Evolutionary conservation across 2,329 filamentous ascomycete genomes (phyloP).

Genomic region (Acrocalymma vagum): DNA sequence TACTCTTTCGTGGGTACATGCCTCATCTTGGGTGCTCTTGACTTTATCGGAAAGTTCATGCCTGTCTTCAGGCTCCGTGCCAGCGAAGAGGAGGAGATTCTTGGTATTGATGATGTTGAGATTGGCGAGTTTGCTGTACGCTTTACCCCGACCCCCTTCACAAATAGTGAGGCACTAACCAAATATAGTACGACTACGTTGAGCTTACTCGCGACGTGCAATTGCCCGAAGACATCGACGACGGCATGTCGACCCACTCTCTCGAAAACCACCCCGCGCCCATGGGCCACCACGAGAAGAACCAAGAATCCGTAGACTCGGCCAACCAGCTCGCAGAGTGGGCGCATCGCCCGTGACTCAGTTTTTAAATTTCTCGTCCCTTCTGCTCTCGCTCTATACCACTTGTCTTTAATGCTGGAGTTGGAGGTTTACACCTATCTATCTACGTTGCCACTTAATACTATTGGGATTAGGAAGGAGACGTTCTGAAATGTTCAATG

Average conservation of each 20-base stretch:
- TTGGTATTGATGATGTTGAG: slow-evolving; percentile 88
- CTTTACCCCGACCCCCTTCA: slow-evolving; percentile 15
- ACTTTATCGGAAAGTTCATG: slow-evolving; percentile 78
- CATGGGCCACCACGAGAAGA: slow-evolving; percentile 48
- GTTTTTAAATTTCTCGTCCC: slow-evolving; percentile 8
- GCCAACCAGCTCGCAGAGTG: slow-evolving; percentile 44
- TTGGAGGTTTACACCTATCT: too few relatives aligned
- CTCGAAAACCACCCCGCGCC: slow-evolving; percentile 35
- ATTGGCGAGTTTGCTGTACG: slow-evolving; percentile 88
- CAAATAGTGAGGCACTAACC: slow-evolving; percentile 16
- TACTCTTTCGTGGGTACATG: slow-evolving; percentile 84
- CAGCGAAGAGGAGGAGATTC: slow-evolving; percentile 78
- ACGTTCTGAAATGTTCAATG: too few relatives aligned
- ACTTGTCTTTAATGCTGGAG: slow-evolving; percentile 21
- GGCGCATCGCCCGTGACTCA: slow-evolving; percentile 39
- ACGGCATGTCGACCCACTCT: slow-evolving; percentile 45
- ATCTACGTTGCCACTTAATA: too few relatives aligned
- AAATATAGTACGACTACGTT: slow-evolving; percentile 79
- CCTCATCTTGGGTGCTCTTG: slow-evolving; percentile 68
- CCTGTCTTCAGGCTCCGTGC: slow-evolving; percentile 79
- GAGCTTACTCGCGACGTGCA: slow-evolving; percentile 78
- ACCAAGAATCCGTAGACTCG: slow-evolving; percentile 46
- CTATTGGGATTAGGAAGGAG: too few relatives aligned
- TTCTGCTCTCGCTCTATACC: slow-evolving; percentile 23
- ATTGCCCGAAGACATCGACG: slow-evolving; percentile 49